Conservation (phyloP, 306 rosid genomes). For the Herpetospermum pedunculosum region DNA sequence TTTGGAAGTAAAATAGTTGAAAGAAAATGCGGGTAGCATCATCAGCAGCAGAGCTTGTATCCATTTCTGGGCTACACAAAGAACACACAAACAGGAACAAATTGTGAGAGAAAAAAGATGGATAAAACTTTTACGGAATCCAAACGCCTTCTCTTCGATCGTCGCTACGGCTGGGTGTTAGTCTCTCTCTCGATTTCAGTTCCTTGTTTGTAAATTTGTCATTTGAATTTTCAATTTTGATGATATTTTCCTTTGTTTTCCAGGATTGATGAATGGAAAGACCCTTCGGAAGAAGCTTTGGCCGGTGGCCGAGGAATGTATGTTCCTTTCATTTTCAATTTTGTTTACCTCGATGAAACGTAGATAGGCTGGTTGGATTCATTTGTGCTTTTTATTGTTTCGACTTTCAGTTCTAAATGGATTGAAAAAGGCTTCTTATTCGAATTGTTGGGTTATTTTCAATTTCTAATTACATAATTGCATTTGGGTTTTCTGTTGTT, state of each 20-base stretch:
- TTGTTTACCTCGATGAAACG: no score
- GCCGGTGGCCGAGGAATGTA: conserved; percentile 93
- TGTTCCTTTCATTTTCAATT: no score
- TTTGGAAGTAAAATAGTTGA: no score
- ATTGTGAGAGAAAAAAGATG: neutral
- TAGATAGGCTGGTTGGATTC: no score
- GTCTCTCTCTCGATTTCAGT: conserved; percentile 15
- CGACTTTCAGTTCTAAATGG: neutral
- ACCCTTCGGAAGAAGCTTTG: conserved; percentile 77
- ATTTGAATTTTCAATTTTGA: neutral
- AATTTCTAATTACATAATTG: neutral
- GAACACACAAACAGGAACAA: neutral
- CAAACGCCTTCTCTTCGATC: conserved; percentile 63
- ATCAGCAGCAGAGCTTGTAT: no score
- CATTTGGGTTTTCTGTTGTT: neutral
- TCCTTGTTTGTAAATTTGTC: neutral
- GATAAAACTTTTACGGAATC: neutral
- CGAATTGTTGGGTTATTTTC: neutral
- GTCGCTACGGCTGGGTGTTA: conserved; percentile 97
- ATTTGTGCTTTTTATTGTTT: neutral
- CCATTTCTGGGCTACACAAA: no score
- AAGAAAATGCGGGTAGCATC: no score
- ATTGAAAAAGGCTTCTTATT: neutral
- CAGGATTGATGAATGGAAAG: conserved; percentile 92
- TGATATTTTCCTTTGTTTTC: neutral